Evolutionary conservation across 2,329 filamentous ascomycete genomes (phyloP).

Genomic region (Mariannaea sp.): DNA sequence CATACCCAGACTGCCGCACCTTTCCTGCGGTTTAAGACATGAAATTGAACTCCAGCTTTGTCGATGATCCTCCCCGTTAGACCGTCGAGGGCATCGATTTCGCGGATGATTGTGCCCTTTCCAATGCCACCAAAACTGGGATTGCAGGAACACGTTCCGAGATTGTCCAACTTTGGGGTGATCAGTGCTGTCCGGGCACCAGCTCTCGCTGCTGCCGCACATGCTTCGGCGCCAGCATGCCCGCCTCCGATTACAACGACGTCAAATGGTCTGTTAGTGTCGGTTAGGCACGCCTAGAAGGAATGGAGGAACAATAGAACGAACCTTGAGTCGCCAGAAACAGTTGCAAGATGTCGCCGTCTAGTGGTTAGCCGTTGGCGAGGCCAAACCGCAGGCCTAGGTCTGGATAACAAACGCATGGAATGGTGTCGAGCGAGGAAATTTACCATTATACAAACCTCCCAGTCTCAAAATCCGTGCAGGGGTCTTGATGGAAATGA

Average conservation of each 20-base stretch:
- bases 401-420: slow-evolving; percentile 39
- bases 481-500: not conserved
- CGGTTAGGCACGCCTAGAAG: not conserved
- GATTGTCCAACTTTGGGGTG: slow-evolving; percentile 84
- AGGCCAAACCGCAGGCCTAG: slow-evolving; percentile 28
- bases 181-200: slow-evolving; percentile 89
- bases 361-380: slow-evolving; percentile 22
- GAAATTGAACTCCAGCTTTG: slow-evolving; percentile 93
- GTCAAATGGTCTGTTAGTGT: slow-evolving; percentile 69
- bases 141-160: slow-evolving; percentile 95
- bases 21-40: slow-evolving; percentile 84
- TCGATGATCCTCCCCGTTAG: slow-evolving; percentile 88
- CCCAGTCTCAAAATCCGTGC: slow-evolving; percentile 14
- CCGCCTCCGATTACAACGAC: slow-evolving; percentile 95
- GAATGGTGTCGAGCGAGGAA: slow-evolving; percentile 30
- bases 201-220: slow-evolving; percentile 83
- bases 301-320: slow-evolving; percentile 2
- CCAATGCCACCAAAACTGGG: slow-evolving; percentile 98
- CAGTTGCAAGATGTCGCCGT: slow-evolving; percentile 39
- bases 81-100: slow-evolving; percentile 93
- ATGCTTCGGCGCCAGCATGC: slow-evolving; percentile 93
- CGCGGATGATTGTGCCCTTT: slow-evolving; percentile 93
- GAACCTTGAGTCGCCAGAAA: slow-evolving; percentile 39
- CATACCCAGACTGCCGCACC: slow-evolving; percentile 88
- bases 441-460: slow-evolving; percentile 22